Conservation (phyloP, 176 grass and related monocot genomes). For the Coix lacrymajobi region DNA sequence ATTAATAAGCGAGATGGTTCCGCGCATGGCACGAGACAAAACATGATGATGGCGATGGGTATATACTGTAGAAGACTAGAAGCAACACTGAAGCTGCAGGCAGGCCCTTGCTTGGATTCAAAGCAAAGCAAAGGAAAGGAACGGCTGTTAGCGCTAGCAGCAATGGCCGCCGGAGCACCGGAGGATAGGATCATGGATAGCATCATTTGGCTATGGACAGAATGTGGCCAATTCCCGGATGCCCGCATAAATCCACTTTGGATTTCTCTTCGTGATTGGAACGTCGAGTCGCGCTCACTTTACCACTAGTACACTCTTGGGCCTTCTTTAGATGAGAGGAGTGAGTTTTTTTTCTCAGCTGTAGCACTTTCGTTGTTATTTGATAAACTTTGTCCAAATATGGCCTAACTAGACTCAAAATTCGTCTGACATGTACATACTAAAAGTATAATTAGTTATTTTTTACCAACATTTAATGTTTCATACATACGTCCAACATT, state of each 20-base stretch:
- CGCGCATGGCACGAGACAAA: conserved; percentile 17
- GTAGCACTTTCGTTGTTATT: too few relatives aligned
- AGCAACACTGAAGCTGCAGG: neutral
- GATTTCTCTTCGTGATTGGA: conserved; percentile 36
- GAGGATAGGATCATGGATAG: neutral
- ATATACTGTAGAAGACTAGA: neutral
- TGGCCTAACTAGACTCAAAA: too few relatives aligned
- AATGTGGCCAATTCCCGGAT: conserved; percentile 31
- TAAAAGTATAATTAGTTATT: too few relatives aligned
- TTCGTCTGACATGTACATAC: too few relatives aligned
- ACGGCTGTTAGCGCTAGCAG: neutral
- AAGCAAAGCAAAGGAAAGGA: conserved; percentile 11
- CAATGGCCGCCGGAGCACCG: neutral
- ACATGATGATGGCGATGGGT: conserved; percentile 28
- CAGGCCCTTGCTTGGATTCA: conserved; percentile 15
- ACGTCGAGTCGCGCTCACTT: conserved; percentile 8
- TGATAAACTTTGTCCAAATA: too few relatives aligned
- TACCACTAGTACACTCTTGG: neutral
- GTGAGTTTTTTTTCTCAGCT: too few relatives aligned
- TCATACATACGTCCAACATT: too few relatives aligned
- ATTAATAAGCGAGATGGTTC: neutral
- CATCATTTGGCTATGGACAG: neutral
- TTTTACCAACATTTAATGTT: too few relatives aligned
- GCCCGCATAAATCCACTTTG: conserved; percentile 33
- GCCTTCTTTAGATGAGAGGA: too few relatives aligned